These are phyloP conservation scores for Cadophora luteo-olivacea DNA, from an alignment of 2,329 filamentous ascomycete species.

Conservation along the genomic window DNA sequence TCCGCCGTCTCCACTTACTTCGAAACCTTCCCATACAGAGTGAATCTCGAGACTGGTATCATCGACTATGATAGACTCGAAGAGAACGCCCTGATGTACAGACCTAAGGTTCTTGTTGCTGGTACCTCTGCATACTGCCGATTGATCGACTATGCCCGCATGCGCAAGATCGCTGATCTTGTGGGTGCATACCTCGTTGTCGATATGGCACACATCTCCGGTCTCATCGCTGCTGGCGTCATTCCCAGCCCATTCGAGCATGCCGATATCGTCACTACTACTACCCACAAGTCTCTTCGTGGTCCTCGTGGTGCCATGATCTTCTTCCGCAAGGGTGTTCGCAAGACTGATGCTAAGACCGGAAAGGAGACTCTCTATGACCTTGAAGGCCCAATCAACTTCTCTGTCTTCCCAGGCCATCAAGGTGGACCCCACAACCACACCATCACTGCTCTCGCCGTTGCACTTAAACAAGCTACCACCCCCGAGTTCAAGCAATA, in stretches of 20 bases:
- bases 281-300: constrained; percentile 98
- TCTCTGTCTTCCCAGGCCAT: constrained; percentile 98
- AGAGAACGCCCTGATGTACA: constrained; percentile 89
- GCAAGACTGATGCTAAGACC: constrained; percentile 87
- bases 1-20: constrained; percentile 99
- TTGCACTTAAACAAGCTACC: constrained; percentile 93
- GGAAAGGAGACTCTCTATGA: constrained; percentile 92
- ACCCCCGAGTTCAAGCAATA: constrained; percentile 91
- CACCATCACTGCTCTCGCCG: constrained; percentile 96
- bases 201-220: constrained; percentile 99
- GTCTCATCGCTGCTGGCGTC: constrained; percentile 89
- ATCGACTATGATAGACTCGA: constrained; percentile 96
- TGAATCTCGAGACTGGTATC: constrained; percentile 87
- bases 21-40: constrained; percentile 96
- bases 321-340: constrained; percentile 98
- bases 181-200: constrained; percentile 94
- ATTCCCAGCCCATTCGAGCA: constrained; percentile 92
- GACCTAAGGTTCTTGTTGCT: constrained; percentile 94
- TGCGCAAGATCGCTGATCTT: constrained; percentile 94
- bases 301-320: constrained; percentile 99
- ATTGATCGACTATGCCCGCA: constrained; percentile 93
- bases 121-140: constrained; percentile 98
- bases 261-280: constrained; percentile 97
- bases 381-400: constrained; percentile 95
- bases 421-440: constrained; percentile 99